Conservation (phyloP, 768 basidiomycete genomes). For the Cystobasidium tubakii region DNA sequence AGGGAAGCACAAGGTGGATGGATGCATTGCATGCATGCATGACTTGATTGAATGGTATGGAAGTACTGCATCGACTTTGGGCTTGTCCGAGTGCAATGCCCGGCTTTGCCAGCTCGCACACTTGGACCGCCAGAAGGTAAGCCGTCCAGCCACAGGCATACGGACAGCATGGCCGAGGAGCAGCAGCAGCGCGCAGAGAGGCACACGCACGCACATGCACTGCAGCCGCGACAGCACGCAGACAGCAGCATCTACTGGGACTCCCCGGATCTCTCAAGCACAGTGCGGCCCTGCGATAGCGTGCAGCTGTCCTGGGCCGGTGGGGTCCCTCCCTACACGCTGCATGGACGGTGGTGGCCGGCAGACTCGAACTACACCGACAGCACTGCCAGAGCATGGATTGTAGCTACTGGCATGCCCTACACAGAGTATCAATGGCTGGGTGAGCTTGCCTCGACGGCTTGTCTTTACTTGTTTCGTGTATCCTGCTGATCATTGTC, state of each 20-base stretch:
- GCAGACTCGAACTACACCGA: background rate
- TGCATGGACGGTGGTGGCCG: background rate
- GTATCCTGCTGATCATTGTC: too few relatives aligned
- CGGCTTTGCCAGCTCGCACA: too few relatives aligned
- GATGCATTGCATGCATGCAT: too few relatives aligned
- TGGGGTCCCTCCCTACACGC: background rate
- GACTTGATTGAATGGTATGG: too few relatives aligned
- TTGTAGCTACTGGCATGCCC: background rate
- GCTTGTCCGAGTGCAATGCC: too few relatives aligned
- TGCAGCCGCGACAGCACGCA: background rate
- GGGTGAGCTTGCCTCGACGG: too few relatives aligned
- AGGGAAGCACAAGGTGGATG: too few relatives aligned
- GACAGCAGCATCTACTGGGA: background rate
- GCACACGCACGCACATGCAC: background rate
- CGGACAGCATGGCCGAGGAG: background rate
- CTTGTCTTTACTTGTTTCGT: too few relatives aligned
- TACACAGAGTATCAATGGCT: background rate
- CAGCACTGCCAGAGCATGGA: background rate
- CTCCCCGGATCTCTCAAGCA: background rate
- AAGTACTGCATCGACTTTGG: too few relatives aligned
- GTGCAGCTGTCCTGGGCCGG: background rate
- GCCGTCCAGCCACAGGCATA: too few relatives aligned
- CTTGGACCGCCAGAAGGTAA: too few relatives aligned
- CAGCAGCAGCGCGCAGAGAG: background rate
- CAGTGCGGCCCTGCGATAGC: background rate